Percentiles rank a stretch among this genome's conserved stretches.
Conservation (phyloP, 331 rosid genomes). For the Phaseolus coccineus region DNA sequence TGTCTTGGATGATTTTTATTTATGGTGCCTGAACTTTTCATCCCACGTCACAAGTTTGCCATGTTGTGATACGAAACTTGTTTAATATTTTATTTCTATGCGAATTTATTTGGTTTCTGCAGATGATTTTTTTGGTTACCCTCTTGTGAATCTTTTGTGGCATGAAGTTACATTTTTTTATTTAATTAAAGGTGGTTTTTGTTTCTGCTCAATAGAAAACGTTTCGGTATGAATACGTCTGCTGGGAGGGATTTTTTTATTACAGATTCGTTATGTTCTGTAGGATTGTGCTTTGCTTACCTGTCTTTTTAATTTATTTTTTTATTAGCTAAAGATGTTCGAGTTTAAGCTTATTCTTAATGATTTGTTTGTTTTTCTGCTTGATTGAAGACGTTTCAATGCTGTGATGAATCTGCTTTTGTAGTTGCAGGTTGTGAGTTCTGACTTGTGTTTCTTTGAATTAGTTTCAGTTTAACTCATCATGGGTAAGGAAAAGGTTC, state of each 20-base stretch:
- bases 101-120: too few relatives aligned
- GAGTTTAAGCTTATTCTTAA: not conserved
- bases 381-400: not conserved
- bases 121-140: not conserved
- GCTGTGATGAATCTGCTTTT: not conserved
- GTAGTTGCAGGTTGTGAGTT: not conserved
- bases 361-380: not conserved
- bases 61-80: not conserved
- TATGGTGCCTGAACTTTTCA: not conserved
- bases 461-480: conserved; percentile 22
- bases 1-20: not conserved
- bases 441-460: not conserved
- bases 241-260: too few relatives aligned
- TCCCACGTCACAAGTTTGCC: not conserved
- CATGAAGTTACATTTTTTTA: too few relatives aligned
- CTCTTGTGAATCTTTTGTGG: not conserved
- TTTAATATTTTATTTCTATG: not conserved
- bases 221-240: too few relatives aligned
- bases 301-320: too few relatives aligned
- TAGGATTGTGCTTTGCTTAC: too few relatives aligned
- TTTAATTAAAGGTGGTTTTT: too few relatives aligned
- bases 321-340: too few relatives aligned
- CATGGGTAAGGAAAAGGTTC: conserved; percentile 55
- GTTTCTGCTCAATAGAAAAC: too few relatives aligned
- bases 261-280: too few relatives aligned